Evolutionary conservation across 371 early-diverging fungal species (phyloP), one percentile per base, ranked within the genome.

Genomic region (Lichtheimia corymbifera): DNA sequence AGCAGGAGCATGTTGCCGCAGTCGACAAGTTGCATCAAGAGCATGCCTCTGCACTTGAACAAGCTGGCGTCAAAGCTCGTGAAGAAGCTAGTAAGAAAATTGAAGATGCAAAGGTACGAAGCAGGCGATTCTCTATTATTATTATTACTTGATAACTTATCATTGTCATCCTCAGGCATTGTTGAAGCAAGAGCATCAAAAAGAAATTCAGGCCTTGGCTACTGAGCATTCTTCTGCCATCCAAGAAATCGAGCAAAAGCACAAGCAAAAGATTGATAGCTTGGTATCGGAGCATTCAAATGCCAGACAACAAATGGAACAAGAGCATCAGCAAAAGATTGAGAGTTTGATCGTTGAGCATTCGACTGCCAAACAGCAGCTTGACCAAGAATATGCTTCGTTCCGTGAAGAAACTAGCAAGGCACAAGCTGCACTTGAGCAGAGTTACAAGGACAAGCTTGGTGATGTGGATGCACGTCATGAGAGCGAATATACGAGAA

Each of bases 311-410:
- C 47, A 47, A 22, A n/a, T 47, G 22, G 47, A 47, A 6, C 50
- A 57, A 25, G 53, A 57, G 15, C 62, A 67, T 53, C 64, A 67
- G 28, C 30, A 17, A 24, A 59, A 67, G 35, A 59, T 67, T 18
- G 35, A 67, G 18, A 17, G 49, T 6, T 11, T 60, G 18, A 61
- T 57, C 14, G 24, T 15, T 7, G n/a, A 40, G 14, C 64, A 67
- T 28, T 15, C 30, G 1, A 51, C 42, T 17, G 52, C 53, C 15
- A 47, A 59, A 22, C 20, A 47, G 3, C 44, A 58, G 5, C 44
- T 67, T 4, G 60, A 63, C 43, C 24, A 44, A 13, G 56, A 55
- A 17, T 47, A 49, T 28, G 49, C 45, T 3, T 24, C 25, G 2
- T 35, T 53, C 6, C 49, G 47, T 15, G 30, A 41, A 20, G 17